A percentile compares a stretch with the other conserved stretches of the same genome.
These are phyloP conservation scores for Cutaneotrichosporon sp. DNA, from an alignment of 1,284 basidiomycete species.

Conservation along the genomic window DNA sequence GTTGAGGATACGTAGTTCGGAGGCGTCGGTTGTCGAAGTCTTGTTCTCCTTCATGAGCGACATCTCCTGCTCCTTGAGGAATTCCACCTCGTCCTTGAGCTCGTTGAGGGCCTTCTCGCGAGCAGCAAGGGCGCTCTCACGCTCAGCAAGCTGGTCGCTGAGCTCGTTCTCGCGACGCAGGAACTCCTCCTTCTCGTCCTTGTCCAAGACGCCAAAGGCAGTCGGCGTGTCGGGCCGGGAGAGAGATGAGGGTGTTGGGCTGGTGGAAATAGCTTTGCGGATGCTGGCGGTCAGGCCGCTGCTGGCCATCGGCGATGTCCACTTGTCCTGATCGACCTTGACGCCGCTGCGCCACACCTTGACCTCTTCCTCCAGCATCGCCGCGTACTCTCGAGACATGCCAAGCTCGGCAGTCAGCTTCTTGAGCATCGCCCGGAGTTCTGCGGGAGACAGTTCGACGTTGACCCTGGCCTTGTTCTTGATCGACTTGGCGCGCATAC, in stretches of 20 bases:
- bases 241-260: slow-evolving; percentile 64
- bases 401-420: slow-evolving; percentile 86
- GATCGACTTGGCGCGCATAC: slow-evolving; percentile 98
- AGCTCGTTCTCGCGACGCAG: slow-evolving; percentile 95
- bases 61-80: slow-evolving; percentile 88
- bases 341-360: slow-evolving; percentile 87
- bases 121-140: slow-evolving; percentile 74
- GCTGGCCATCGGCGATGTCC: slow-evolving; percentile 61
- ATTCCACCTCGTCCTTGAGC: slow-evolving; percentile 75
- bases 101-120: slow-evolving; percentile 66
- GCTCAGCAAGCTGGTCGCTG: slow-evolving; percentile 88
- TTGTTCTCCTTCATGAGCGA: slow-evolving; percentile 69
- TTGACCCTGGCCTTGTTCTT: slow-evolving; percentile 99
- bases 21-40: slow-evolving; percentile 72
- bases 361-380: slow-evolving; percentile 86
- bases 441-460: slow-evolving; percentile 92
- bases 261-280: slow-evolving; percentile 14
- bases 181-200: slow-evolving; percentile 98
- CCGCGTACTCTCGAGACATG: slow-evolving; percentile 81
- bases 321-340: slow-evolving; percentile 78
- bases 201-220: slow-evolving; percentile 69
- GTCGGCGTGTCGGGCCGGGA: slow-evolving; percentile 55
- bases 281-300: slow-evolving; percentile 39
- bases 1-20: slow-evolving; percentile 86
- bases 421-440: slow-evolving; percentile 87